phyloP scores from a whole-genome alignment of 208 protist species.

The Trypanosoma congolense region DNA sequence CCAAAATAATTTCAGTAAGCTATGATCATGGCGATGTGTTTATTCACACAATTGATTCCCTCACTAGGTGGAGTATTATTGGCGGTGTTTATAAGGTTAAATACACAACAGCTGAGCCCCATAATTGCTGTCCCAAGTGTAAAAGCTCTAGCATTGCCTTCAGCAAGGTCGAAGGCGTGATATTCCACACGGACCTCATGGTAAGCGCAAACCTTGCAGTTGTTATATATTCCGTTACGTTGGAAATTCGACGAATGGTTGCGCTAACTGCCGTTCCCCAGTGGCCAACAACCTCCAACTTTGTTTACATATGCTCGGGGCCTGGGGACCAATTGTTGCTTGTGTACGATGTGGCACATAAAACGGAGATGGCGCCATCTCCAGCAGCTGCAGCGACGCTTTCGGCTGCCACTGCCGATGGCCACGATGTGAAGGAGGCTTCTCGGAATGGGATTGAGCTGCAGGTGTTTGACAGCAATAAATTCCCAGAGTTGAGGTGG shows the following conservation, averaged over 20 bases:
- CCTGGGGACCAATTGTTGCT: slow-evolving; percentile 45
- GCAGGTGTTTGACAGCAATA: slow-evolving; percentile 28
- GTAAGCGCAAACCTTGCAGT: slow-evolving; percentile 38
- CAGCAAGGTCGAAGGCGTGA: slow-evolving; percentile 27
- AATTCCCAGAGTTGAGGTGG: slow-evolving; percentile 31
- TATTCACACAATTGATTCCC: slow-evolving; percentile 55
- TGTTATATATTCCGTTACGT: slow-evolving; percentile 48
- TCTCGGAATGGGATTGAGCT: slow-evolving; percentile 25
- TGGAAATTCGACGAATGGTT: slow-evolving; percentile 49
- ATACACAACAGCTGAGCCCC: slow-evolving; percentile 47
- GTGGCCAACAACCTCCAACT: slow-evolving; percentile 21
- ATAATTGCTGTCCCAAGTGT: slow-evolving; percentile 38
- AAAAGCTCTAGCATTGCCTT: slow-evolving; percentile 62
- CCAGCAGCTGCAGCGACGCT: slow-evolving; percentile 13
- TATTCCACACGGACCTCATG: slow-evolving; percentile 82
- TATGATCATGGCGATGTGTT: slow-evolving; percentile 52
- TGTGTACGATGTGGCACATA: slow-evolving; percentile 37
- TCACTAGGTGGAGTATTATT: slow-evolving; percentile 50
- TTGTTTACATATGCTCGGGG: slow-evolving; percentile 40
- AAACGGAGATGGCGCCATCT: slow-evolving; percentile 18
- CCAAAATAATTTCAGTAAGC: slow-evolving; percentile 47
- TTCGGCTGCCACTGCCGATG: not conserved
- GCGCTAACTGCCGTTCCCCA: slow-evolving; percentile 31
- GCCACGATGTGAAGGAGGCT: not conserved
- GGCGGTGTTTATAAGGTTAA: slow-evolving; percentile 34